Conservation (phyloP, 208 protist genomes). For the Trypanosoma melophagium region DNA sequence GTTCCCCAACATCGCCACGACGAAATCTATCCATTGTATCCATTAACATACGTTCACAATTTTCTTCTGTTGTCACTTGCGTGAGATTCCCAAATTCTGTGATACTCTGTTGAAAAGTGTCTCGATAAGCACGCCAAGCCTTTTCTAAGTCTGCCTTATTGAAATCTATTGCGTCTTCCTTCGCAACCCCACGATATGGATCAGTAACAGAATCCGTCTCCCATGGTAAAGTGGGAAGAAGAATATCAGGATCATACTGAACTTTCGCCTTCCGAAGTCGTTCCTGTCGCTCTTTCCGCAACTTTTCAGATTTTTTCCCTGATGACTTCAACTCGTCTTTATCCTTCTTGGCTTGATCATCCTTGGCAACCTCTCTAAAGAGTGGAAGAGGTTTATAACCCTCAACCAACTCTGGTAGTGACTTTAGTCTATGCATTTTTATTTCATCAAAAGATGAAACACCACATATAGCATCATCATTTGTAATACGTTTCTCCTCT, state of each 20-base stretch:
- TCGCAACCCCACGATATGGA: slow-evolving; percentile 75
- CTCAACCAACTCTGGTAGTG: slow-evolving; percentile 74
- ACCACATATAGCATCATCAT: slow-evolving; percentile 67
- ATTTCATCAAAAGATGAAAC: slow-evolving; percentile 84
- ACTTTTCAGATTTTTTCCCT: slow-evolving; percentile 56
- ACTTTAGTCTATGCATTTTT: slow-evolving; percentile 77
- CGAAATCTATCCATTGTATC: slow-evolving; percentile 80
- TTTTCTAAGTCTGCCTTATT: slow-evolving; percentile 80
- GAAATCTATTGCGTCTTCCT: slow-evolving; percentile 64
- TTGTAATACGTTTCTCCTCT: slow-evolving; percentile 66
- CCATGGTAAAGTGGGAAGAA: slow-evolving; percentile 84
- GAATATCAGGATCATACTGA: slow-evolving; percentile 76
- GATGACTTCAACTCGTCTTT: too few species aligned
- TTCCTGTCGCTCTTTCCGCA: slow-evolving; percentile 75
- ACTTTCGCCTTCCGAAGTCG: slow-evolving; percentile 73
- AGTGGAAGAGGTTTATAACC: slow-evolving; percentile 85
- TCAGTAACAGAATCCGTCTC: slow-evolving; percentile 85
- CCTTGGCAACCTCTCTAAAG: slow-evolving; percentile 67
- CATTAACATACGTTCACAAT: slow-evolving; percentile 77
- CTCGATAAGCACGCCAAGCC: slow-evolving; percentile 75
- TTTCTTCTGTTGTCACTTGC: slow-evolving; percentile 75
- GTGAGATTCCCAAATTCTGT: slow-evolving; percentile 86
- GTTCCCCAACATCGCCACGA: slow-evolving; percentile 68
- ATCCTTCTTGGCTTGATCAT: slow-evolving; percentile 10
- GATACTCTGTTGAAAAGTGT: slow-evolving; percentile 75